Conservation (phyloP, 768 basidiomycete genomes). For the Favolaschia claudopus region DNA sequence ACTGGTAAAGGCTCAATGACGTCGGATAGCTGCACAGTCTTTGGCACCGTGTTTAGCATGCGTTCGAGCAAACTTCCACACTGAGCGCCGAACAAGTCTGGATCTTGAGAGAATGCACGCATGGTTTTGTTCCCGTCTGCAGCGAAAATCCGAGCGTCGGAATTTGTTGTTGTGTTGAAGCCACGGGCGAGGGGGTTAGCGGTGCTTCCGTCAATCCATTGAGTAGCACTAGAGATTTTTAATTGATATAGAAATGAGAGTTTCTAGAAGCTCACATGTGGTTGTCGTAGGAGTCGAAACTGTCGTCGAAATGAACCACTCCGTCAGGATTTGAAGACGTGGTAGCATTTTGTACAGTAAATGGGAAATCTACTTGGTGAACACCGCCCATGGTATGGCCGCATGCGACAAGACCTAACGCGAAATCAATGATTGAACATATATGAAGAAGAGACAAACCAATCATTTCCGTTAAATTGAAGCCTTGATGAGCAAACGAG, state of each 20-base stretch:
- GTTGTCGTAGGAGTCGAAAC: conserved; percentile 10
- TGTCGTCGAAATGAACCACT: conserved; percentile 20
- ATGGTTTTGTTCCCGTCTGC: conserved; percentile 18
- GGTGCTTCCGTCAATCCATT: conserved; percentile 17
- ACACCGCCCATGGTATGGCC: conserved; percentile 17
- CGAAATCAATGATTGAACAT: neutral
- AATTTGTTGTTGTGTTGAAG: conserved; percentile 15
- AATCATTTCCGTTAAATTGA: conserved; percentile 24
- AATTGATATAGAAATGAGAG: no score
- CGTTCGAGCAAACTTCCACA: conserved; percentile 19
- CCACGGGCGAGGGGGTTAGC: conserved; percentile 12
- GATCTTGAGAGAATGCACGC: conserved; percentile 2
- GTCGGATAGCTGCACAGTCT: conserved; percentile 11
- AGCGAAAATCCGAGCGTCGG: conserved; percentile 11
- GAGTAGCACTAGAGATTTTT: conserved; percentile 1
- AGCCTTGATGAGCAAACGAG: conserved; percentile 11
- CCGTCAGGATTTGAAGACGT: conserved; percentile 9
- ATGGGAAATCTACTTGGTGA: conserved; percentile 14
- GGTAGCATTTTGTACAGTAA: neutral
- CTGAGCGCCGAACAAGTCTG: conserved; percentile 4
- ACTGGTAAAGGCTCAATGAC: conserved; percentile 17
- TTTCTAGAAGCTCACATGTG: neutral
- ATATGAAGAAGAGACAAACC: neutral
- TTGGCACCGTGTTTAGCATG: conserved; percentile 24
- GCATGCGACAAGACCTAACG: conserved; percentile 23